Conservation (phyloP, 139 green algal genomes). For the Astrephomene gubernaculifera region DNA sequence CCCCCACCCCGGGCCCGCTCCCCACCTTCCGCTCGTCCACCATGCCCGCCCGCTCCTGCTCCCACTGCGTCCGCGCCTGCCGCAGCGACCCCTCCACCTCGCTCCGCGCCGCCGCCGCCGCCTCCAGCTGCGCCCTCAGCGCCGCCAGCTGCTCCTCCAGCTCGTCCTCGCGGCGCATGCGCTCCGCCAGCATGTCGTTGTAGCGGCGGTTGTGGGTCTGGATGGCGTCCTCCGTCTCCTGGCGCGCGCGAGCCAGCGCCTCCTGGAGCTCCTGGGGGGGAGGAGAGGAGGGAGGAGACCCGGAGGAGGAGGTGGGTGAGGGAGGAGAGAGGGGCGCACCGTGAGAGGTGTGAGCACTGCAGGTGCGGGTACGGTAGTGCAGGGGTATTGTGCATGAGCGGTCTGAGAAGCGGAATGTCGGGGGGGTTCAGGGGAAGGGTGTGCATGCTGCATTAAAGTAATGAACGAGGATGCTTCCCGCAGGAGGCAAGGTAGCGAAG, state of each 20-base stretch:
- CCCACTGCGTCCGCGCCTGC: slow-evolving; percentile 29
- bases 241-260: slow-evolving; percentile 46
- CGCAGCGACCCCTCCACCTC: slow-evolving; percentile 13
- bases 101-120: not conserved
- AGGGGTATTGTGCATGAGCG: no score
- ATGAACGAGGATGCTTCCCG: no score
- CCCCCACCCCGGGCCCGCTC: no score
- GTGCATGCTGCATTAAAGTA: no score
- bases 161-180: slow-evolving; percentile 49
- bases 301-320: no score
- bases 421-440: no score
- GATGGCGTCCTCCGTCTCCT: slow-evolving; percentile 69
- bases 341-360: no score
- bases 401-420: no score
- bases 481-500: no score
- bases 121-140: slow-evolving; percentile 41
- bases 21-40: slow-evolving; percentile 22
- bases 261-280: slow-evolving; percentile 52
- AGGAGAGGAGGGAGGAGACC: no score
- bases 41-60: slow-evolving; percentile 30
- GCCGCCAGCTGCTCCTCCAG: slow-evolving; percentile 43
- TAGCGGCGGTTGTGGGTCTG: slow-evolving; percentile 69
- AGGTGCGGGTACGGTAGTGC: no score
- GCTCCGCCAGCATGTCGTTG: slow-evolving; percentile 74
- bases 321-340: no score